Conservation (phyloP, 75 land plant genomes). For the Pinus taeda region DNA sequence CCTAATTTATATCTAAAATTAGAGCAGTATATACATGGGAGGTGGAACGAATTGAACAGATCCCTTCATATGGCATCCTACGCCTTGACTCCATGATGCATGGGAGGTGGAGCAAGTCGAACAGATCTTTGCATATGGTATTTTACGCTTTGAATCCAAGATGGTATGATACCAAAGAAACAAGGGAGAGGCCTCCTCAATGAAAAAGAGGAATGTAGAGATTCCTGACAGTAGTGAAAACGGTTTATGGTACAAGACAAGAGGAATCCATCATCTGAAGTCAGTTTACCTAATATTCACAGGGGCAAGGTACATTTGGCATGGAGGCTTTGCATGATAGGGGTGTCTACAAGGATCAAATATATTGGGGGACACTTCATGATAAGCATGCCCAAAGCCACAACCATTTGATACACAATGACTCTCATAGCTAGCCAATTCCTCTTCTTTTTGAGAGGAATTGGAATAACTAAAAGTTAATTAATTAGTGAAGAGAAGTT, state of each 20-base stretch:
- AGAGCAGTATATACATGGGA: background rate
- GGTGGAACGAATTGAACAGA: no score
- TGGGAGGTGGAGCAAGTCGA: background rate
- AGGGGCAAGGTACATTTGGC: background rate
- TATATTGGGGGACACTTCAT: background rate
- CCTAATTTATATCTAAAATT: background rate
- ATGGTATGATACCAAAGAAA: background rate
- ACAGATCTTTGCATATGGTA: background rate
- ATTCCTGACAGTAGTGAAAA: background rate
- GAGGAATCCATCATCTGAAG: background rate
- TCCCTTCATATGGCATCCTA: no score
- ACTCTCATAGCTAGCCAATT: background rate
- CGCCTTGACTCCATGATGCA: background rate
- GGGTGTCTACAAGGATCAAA: background rate
- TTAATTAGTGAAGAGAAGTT: no score
- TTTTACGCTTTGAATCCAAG: background rate
- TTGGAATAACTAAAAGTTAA: background rate
- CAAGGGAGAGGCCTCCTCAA: background rate
- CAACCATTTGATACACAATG: background rate
- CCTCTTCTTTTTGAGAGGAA: background rate
- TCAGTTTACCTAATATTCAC: background rate
- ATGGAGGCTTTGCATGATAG: background rate
- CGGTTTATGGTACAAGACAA: background rate
- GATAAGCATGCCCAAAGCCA: background rate
- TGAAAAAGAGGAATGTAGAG: background rate